phyloP scores from a whole-genome alignment of 2,329 filamentous ascomycete genomes.

The Berkeleyomyces rouxiae region DNA sequence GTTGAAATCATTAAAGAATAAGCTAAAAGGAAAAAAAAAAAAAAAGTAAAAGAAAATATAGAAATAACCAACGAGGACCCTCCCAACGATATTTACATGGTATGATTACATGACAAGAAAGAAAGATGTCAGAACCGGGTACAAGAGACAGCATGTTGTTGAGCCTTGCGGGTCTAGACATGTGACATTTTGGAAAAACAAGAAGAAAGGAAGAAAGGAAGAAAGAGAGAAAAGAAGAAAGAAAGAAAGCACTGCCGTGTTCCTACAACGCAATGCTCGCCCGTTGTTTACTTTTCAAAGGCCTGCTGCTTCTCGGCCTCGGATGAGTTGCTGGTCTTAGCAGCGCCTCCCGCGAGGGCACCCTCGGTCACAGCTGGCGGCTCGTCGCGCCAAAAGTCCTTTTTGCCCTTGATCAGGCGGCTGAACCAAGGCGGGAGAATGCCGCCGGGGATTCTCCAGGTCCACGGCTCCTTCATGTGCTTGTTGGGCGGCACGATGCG shows the following conservation, averaged over 20 bases:
- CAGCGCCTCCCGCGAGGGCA: not conserved
- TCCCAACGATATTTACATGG: not conserved
- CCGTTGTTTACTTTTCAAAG: slow-evolving; percentile 1
- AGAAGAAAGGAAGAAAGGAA: no score
- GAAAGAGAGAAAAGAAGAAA: not conserved
- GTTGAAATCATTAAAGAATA: not conserved
- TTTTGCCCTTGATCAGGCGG: slow-evolving; percentile 48
- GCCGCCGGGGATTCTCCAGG: slow-evolving; percentile 58
- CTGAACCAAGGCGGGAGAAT: slow-evolving; percentile 58
- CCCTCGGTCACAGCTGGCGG: slow-evolving; percentile 14
- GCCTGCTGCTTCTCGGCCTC: slow-evolving; percentile 9
- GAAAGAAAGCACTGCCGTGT: not conserved
- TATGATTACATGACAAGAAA: not conserved
- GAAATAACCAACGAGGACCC: not conserved
- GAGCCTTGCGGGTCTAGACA: no score
- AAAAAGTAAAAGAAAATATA: not conserved
- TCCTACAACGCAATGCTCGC: not conserved
- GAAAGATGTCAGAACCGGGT: not conserved
- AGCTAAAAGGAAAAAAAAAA: not conserved
- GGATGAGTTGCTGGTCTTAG: slow-evolving; percentile 8
- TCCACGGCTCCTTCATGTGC: slow-evolving; percentile 64
- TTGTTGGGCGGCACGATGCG: slow-evolving; percentile 60
- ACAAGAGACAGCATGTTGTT: no score
- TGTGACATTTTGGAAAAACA: no score
- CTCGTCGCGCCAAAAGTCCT: slow-evolving; percentile 48